A percentile compares a stretch with the other conserved stretches of the same genome.
Conservation (phyloP, 441 rosid genomes). For the Croton setiger region DNA sequence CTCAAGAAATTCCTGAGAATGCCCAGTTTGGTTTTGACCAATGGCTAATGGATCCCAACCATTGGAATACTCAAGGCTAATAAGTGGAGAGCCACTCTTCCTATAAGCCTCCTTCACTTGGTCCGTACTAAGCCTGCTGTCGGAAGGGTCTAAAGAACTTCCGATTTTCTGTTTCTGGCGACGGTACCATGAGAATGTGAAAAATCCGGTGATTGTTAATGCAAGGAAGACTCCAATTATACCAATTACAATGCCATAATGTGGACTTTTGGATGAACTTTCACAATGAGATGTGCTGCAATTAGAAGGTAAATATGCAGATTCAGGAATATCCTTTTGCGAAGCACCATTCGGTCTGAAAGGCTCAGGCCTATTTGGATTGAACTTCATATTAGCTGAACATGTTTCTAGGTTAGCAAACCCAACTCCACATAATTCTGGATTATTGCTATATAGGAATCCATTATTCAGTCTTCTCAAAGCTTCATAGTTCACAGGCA, state of each 20-base stretch:
- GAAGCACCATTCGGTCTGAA: constrained; percentile 38
- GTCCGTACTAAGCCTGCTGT: constrained; percentile 65
- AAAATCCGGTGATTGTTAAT: constrained; percentile 37
- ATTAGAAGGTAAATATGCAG: constrained; percentile 47
- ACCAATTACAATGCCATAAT: constrained; percentile 44
- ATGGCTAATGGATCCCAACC: constrained; percentile 91
- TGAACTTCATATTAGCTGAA: constrained; percentile 30
- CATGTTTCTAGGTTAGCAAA: constrained; percentile 55
- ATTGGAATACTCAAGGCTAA: constrained; percentile 80
- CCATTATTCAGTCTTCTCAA: constrained; percentile 62
- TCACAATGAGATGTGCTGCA: constrained; percentile 43
- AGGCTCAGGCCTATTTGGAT: constrained; percentile 56
- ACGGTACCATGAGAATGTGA: constrained; percentile 52
- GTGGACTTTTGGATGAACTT: constrained; percentile 31
- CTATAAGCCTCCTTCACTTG: constrained; percentile 58
- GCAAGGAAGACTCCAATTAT: constrained; percentile 41
- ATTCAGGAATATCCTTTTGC: constrained; percentile 50
- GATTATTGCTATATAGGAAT: constrained; percentile 68
- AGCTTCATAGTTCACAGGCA: constrained; percentile 41
- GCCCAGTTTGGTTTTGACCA: constrained; percentile 46
- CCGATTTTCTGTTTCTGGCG: constrained; percentile 77
- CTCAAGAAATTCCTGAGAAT: constrained; percentile 65
- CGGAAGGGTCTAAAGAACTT: constrained; percentile 49
- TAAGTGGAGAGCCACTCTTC: constrained; percentile 69
- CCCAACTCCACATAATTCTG: constrained; percentile 68